Evolutionary conservation across 345 rosid genomes (phyloP).

Genomic region (Lepidium aucheri): DNA sequence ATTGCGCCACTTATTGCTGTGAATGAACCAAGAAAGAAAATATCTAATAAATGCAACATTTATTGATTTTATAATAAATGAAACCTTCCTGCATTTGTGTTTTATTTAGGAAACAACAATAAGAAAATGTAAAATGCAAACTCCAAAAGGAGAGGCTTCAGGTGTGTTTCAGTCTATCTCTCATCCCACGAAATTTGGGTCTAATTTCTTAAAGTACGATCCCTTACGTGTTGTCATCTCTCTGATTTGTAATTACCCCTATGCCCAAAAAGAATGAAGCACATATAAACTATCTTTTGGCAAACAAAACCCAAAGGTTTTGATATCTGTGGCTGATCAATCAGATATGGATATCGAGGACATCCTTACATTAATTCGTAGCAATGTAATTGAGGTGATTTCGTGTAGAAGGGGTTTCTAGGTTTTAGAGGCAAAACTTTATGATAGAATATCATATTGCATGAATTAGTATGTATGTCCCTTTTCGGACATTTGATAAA

Average conservation of each 20-base stretch:
- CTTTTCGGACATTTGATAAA: no score
- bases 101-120: neutral
- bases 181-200: constrained; percentile 15
- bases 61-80: neutral
- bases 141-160: constrained; percentile 1
- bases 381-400: no score
- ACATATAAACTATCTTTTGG: neutral
- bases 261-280: neutral
- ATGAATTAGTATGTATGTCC: no score
- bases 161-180: constrained; percentile 21
- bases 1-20: neutral
- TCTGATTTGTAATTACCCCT: neutral
- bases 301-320: no score
- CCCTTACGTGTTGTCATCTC: constrained; percentile 17
- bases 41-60: neutral
- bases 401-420: no score
- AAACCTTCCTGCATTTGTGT: neutral
- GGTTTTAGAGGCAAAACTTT: no score
- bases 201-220: constrained; percentile 4
- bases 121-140: constrained; percentile 3
- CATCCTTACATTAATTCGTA: no score
- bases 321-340: no score
- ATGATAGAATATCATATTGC: no score
- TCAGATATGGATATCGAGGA: no score
- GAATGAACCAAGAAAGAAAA: no score